A percentile compares a stretch with the other conserved stretches of the same genome.
Evolutionary conservation across 306 rosid species (phyloP).

Genomic region (Corylus americana): DNA sequence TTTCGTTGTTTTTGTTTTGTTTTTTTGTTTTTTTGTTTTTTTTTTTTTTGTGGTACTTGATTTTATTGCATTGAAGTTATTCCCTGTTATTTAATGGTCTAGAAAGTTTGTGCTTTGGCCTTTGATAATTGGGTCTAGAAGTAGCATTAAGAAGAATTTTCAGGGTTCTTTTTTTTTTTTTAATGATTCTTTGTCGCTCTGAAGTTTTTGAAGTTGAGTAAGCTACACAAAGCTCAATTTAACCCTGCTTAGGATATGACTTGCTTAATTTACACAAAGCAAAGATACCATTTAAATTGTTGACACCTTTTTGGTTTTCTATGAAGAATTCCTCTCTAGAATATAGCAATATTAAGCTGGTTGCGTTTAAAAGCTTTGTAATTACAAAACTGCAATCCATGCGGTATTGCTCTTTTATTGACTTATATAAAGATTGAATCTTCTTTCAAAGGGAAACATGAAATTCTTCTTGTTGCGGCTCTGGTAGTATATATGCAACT

Average conservation of each 20-base stretch:
- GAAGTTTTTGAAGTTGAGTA: neutral
- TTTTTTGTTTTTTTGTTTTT: neutral
- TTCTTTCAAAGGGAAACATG: conserved; percentile 2
- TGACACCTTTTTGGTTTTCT: neutral
- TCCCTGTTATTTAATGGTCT: neutral
- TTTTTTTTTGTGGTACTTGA: neutral
- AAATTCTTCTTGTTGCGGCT: neutral
- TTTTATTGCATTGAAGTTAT: neutral
- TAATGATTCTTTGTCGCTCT: neutral
- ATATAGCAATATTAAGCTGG: neutral
- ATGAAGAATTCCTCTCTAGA: neutral
- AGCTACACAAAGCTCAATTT: conserved; percentile 4
- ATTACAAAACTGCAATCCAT: neutral
- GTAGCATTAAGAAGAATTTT: neutral
- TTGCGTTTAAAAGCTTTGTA: neutral
- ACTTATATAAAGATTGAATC: neutral
- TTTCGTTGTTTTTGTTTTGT: neutral
- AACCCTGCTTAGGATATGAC: neutral
- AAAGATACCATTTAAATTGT: neutral
- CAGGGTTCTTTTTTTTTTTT: neutral
- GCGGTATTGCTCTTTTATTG: neutral
- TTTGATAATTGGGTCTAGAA: neutral
- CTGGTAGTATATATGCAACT: neutral
- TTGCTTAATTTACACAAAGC: neutral
- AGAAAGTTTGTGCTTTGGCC: neutral